Base-by-base conservation (phyloP, 1,139 yeast species). In the Yamadazyma siamensis region DNA sequence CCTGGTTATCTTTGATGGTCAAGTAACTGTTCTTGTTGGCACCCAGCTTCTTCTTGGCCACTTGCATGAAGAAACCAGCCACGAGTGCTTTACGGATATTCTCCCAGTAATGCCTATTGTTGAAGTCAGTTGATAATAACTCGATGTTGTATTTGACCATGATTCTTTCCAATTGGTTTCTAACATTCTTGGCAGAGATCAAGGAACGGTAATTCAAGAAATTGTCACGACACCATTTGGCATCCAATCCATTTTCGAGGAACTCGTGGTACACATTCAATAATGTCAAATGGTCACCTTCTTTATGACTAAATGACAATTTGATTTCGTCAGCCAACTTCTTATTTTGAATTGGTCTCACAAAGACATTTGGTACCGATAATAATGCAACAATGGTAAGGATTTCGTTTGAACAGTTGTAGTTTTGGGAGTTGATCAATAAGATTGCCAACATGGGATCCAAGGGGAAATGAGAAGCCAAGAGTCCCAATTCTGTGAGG, bases 21-120 rank as follows among this genome's bases (percentile, higher is more conserved):
- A 84, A 72, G 57, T 82, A 91, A 25, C 38, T 41, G 14, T 82
- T 88, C 49, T 67, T 67, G 52, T 77, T 80, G 29, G 81, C 79
- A 25, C 83, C 81, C 35, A 82, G 74, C 55, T 75, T 80, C 60
- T 75, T 80, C 65, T 89, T 89, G 26, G 97, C 98, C 31, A 85
- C 96, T 65, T 91, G 98, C 97, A 91, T 89, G 67, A 91, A 91
- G 57, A 88, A 89, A 2, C 98, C 99, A n/a, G 88, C 77, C 6
- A 87, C 75, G 34, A 91, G 64, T 0, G 98, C 96, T 56, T 83
- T 82, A 39, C 94, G 75, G 43, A 91, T 80, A 48, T 86, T 83
- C 43, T 73, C 77, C 56, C 75, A 75, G 56, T 82, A 88, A 35
- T 63, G 64, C 31, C 77, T 77, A 56, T 77, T 80, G 24, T 81